Percentiles rank a stretch among this genome's conserved stretches.
Evolutionary conservation across 2,329 filamentous ascomycete species (phyloP).

Genomic region (Pleomassaria siparia): DNA sequence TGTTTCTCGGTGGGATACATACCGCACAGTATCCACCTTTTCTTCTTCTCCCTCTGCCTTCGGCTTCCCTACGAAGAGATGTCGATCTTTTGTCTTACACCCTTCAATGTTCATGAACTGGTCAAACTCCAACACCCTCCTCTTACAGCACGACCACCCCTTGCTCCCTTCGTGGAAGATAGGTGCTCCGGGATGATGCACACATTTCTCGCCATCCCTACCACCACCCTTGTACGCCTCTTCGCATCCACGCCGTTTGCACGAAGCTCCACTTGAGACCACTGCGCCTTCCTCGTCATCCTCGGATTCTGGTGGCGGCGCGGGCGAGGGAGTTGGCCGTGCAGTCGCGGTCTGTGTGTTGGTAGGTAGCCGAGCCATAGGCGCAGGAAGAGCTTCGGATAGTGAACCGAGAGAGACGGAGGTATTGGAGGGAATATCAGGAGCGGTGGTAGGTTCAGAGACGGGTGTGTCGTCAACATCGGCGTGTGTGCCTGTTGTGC

Average conservation of each 20-base stretch:
- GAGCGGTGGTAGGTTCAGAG: conserved; percentile 44
- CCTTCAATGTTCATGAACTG: conserved; percentile 96
- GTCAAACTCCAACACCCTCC: conserved; percentile 92
- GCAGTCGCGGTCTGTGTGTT: conserved; percentile 26
- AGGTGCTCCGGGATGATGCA: conserved; percentile 84
- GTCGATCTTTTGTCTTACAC: conserved; percentile 77
- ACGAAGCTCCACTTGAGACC: conserved; percentile 73
- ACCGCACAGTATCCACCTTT: conserved; percentile 76
- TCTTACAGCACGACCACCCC: conserved; percentile 96
- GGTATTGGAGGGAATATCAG: conserved; percentile 48
- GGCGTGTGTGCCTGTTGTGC: conserved; percentile 89
- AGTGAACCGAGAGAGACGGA: conserved; percentile 35
- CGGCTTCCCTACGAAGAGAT: conserved; percentile 81
- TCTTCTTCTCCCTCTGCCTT: conserved; percentile 67
- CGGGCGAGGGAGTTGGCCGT: conserved; percentile 26
- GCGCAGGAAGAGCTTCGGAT: conserved; percentile 31
- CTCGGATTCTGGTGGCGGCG: conserved; percentile 62
- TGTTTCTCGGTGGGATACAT: conserved; percentile 23
- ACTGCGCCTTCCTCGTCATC: conserved; percentile 77
- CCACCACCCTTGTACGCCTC: conserved; percentile 58
- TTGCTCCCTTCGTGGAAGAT: conserved; percentile 98
- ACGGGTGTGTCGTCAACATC: conserved; percentile 73
- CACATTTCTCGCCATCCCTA: conserved; percentile 70
- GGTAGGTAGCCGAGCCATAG: conserved; percentile 36
- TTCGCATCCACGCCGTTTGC: conserved; percentile 76